These are phyloP conservation scores for Rusavskia elegans DNA, from an alignment of 495 filamentous ascomycete genomes.

Conservation along the genomic window DNA sequence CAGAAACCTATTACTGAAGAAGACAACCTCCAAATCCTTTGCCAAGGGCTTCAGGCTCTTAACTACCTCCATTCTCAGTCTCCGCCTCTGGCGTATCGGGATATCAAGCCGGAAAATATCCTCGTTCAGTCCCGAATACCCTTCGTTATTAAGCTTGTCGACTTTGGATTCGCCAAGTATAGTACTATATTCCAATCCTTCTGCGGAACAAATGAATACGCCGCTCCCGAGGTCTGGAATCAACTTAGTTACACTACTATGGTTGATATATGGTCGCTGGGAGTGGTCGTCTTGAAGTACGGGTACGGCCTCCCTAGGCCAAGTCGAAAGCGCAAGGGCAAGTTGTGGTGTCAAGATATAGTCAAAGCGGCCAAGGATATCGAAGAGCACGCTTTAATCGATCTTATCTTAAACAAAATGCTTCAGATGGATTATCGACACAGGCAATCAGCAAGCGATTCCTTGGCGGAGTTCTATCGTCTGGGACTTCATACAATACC, in stretches of 20 bases:
- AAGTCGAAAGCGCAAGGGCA: background rate
- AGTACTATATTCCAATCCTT: conserved; percentile 63
- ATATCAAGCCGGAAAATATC: conserved; percentile 78
- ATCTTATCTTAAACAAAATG: conserved; percentile 3
- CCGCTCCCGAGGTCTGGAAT: conserved; percentile 62
- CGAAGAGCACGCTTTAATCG: conserved; percentile 1
- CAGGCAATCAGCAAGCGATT: conserved; percentile 2
- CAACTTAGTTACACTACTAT: conserved; percentile 55
- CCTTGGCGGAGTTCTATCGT: background rate
- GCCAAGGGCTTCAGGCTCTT: conserved; percentile 57
- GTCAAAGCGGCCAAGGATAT: background rate
- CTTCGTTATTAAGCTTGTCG: conserved; percentile 46
- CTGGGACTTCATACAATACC: background rate
- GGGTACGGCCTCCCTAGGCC: background rate
- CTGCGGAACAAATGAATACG: too few relatives aligned
- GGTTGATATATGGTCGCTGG: conserved; percentile 69
- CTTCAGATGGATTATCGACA: background rate
- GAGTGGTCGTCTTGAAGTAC: conserved; percentile 36
- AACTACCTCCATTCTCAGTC: conserved; percentile 73
- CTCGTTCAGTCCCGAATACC: conserved; percentile 25
- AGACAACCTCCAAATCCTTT: conserved; percentile 54
- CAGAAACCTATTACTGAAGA: conserved; percentile 33
- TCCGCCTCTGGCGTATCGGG: conserved; percentile 52
- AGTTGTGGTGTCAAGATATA: background rate
- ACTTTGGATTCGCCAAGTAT: conserved; percentile 71